A percentile compares a stretch with the other conserved stretches of the same genome.
Conservation (phyloP, 345 rosid species). For the Angophora floribunda region DNA sequence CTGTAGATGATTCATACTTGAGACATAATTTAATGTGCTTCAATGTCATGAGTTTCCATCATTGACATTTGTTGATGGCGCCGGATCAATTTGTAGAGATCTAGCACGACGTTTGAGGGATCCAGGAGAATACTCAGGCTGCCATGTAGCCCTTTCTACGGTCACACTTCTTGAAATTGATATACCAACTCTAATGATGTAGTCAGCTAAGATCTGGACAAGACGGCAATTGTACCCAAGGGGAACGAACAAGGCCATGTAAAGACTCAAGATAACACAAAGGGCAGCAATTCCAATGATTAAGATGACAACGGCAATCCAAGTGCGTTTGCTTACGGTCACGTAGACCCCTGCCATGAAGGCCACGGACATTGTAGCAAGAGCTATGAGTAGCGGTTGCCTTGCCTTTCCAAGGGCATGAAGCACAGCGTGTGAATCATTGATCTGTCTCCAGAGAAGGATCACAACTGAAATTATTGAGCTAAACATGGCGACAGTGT, state of each 20-base stretch:
- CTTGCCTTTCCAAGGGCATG: background rate
- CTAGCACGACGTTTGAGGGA: background rate
- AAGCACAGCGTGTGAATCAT: background rate
- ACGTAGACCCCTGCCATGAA: background rate
- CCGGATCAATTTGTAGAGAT: background rate
- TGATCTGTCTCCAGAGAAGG: background rate
- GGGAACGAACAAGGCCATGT: background rate
- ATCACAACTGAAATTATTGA: background rate
- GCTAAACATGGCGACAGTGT: background rate
- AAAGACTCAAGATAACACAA: background rate
- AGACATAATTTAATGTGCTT: background rate
- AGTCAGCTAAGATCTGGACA: background rate
- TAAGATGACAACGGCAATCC: background rate
- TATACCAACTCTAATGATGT: background rate
- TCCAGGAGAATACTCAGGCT: background rate
- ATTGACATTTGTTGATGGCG: background rate
- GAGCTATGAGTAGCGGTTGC: background rate
- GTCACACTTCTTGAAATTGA: background rate
- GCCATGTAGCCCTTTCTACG: background rate
- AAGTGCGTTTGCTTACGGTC: background rate
- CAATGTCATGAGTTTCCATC: background rate
- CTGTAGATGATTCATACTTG: background rate
- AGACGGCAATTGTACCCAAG: background rate
- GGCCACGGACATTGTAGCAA: background rate
- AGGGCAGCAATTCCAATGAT: background rate